Evolutionary conservation across 2,329 filamentous ascomycete genomes (phyloP), one percentile per base, ranked within the genome.

Genomic region (Hortaea werneckii): DNA sequence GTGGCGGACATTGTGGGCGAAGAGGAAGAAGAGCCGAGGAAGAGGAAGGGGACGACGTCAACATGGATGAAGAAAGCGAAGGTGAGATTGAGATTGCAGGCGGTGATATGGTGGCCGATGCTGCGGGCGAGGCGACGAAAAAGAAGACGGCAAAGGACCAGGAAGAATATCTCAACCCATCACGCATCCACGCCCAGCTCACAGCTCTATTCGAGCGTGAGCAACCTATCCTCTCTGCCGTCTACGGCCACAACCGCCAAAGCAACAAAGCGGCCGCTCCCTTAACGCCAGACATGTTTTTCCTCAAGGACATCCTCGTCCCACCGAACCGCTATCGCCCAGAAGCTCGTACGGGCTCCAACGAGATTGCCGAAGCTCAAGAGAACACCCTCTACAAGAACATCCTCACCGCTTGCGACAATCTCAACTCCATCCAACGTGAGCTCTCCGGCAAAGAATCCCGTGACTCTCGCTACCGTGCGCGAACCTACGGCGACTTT

Each of bases 311-410:
- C 32, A 72, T 98, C 43, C 73, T 96, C 10, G 87, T 98, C 0
- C 88, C 94, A 1, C 92, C 92, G 2, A 98, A 95, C 63, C 84
- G 82, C 57, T 98, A 84, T 65, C 82, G 92, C 37, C 89, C 92
- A 9, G 87, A 94, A 63, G 87, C 88, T 7, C 78, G 80, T 49
- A 89, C 86, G 29, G 87, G 87, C 39, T 79, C 83, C 32, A 81
- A 83, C 38, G 81, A 88, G 45, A 85, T 96, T 52, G 79, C 87
- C 27, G 92, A 98, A 64, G 83, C 87, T 3, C 81, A 88, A 56
- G 86, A 94, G 63, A 47, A 98, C 65, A 79, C 76, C 0, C 77
- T 90, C 0, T 95, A 95, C 69, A 94, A 88, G 62, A 76, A 79
- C 51, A 90, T 98, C 47, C 70, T 98, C 35, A 82, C 80, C 51